Evolutionary conservation across 108 stramenopile genomes (phyloP).

Genomic region (Cyclotella choctawhatcheeana): DNA sequence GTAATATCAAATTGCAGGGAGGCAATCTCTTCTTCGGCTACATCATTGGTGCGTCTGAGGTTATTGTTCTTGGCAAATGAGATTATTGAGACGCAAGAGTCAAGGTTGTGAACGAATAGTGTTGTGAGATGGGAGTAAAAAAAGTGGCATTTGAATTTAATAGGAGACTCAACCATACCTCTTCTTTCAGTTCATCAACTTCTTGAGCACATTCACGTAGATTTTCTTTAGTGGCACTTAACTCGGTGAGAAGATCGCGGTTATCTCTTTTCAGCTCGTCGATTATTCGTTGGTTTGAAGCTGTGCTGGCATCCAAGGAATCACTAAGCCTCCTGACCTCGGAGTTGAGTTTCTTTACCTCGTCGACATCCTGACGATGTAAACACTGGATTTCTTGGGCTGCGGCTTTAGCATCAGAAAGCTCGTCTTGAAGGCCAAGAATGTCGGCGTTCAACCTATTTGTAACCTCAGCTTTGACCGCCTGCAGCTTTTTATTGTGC

Average conservation of each 20-base stretch:
- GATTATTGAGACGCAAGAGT: too few species aligned
- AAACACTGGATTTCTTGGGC: constrained; percentile 28
- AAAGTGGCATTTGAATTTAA: too few species aligned
- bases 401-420: constrained; percentile 1
- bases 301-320: constrained; percentile 12
- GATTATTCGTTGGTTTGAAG: constrained; percentile 12
- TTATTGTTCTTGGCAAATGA: constrained; percentile 25
- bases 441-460: constrained; percentile 12
- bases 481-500: constrained; percentile 8
- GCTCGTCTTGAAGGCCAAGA: constrained; percentile 17
- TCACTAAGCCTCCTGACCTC: constrained; percentile 24
- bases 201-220: background rate
- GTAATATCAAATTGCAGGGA: constrained; percentile 20
- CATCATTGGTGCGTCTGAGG: constrained; percentile 20
- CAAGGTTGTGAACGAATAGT: too few species aligned
- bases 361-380: background rate
- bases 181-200: constrained; percentile 6
- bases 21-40: constrained; percentile 11
- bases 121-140: too few species aligned
- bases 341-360: constrained; percentile 23
- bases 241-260: background rate
- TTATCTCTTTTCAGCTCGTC: constrained; percentile 31
- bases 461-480: constrained; percentile 9
- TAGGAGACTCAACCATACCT: too few species aligned
- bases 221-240: background rate